Base-by-base conservation (phyloP, 352 stramenopile species). In the Phytophthora sojae region DNA sequence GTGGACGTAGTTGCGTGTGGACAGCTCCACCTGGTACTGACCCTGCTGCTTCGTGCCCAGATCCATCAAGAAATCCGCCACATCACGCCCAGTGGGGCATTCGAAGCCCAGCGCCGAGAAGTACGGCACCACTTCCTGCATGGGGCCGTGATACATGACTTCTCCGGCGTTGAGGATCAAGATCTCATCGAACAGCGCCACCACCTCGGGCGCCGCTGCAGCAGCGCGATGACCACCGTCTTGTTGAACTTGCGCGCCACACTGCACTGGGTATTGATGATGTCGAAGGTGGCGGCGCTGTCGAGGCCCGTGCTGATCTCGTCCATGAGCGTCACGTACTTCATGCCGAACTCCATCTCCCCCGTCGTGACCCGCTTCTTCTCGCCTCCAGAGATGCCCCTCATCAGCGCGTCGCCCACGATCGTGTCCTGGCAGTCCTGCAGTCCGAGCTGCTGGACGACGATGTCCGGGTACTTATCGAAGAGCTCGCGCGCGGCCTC, bases 301-400 rank as follows among this genome's bases (percentile, higher is more conserved):
- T 61, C 55, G 6, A 61, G 37, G 21, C 55, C 55, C 3, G 55
- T 61, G 6, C 14, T 61, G 37, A 61, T 61, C 23, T 61, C 55
- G 21, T 61, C 35, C 55, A 61, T 51, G 6, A 61, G 15, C 25
- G 56, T 80, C 37, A 79, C 81, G n/a, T 61, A 73, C 85, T 44
- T 90, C 90, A 61, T 89, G 86, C 56, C 92, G 47, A 93, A 85
- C 47, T 95, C 71, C 83, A 99, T 98, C 78, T 94, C 82, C 1
- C 83, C 86, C 1, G 78, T 88, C 12, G 89, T 96, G 47, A 94
- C 85, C 30, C 88, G 79, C 68, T 92, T 92, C 23, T 83, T 76
- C 61, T 79, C 66, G 0, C 71, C 71, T 44, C 71, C 59, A 19
- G 78, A 88, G 54, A 90, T 76, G 29, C 82, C 82, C 37, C 82